Conservation (phyloP, 148 eudicot genomes). For the Fagopyrum tataricum region DNA sequence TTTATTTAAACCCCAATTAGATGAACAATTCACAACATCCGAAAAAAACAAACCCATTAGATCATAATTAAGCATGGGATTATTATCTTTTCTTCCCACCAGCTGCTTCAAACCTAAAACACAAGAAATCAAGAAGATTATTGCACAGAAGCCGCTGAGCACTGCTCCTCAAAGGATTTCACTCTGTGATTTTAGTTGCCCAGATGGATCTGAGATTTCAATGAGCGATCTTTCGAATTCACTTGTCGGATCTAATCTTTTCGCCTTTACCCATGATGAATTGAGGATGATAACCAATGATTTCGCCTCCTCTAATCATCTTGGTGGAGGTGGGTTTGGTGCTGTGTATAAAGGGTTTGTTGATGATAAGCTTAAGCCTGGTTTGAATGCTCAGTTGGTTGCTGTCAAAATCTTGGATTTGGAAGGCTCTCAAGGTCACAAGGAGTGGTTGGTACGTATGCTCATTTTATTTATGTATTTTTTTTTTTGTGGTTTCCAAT, state of each 20-base stretch:
- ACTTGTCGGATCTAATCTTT: conserved; percentile 51
- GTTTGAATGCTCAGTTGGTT: conserved; percentile 65
- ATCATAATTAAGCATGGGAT: not conserved
- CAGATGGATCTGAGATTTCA: conserved; percentile 45
- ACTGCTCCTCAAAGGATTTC: conserved; percentile 40
- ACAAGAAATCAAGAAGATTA: conserved; percentile 10
- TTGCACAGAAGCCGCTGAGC: not conserved
- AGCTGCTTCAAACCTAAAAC: conserved; percentile 32
- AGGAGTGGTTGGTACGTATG: conserved; percentile 93
- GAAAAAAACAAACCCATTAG: not conserved
- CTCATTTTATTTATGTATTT: not conserved
- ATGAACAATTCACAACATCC: not conserved
- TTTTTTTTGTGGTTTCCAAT: not conserved
- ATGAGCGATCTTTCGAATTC: conserved; percentile 51
- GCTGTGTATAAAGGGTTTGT: conserved; percentile 85
- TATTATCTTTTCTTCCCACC: conserved; percentile 17
- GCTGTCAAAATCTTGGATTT: conserved; percentile 80
- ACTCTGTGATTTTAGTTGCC: conserved; percentile 50
- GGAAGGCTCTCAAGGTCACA: conserved; percentile 81
- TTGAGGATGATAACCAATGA: conserved; percentile 56
- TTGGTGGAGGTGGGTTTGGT: conserved; percentile 93
- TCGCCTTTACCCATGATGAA: conserved; percentile 51
- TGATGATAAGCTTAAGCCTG: conserved; percentile 45
- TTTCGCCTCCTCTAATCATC: conserved; percentile 53
- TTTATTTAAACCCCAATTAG: not conserved